A percentile compares a stretch with the other conserved stretches of the same genome.
phyloP scores from a whole-genome alignment of 495 filamentous ascomycete species.

The Halenospora varia region DNA sequence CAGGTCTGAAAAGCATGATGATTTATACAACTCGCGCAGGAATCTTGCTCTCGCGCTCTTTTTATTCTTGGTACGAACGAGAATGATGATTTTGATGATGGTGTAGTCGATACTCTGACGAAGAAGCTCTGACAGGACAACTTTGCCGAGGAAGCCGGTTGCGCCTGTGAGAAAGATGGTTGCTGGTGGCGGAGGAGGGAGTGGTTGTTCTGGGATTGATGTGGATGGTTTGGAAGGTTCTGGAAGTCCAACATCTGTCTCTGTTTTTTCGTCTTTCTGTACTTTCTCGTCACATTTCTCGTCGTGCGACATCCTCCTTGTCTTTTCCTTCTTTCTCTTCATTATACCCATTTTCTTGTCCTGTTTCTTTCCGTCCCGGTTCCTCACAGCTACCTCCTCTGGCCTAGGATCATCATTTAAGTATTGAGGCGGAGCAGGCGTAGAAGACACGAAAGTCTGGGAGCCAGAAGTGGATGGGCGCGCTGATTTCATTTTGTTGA shows the following conservation, averaged over 20 bases:
- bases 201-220: background rate
- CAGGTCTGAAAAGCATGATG: conserved; percentile 1
- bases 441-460: background rate
- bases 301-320: too few species aligned
- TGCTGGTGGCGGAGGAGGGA: background rate
- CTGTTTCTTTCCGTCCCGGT: too few species aligned
- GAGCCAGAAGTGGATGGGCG: background rate
- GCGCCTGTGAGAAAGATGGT: conserved; percentile 7
- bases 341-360: too few species aligned
- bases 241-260: background rate
- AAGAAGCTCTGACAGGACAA: conserved; percentile 12
- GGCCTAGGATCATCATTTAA: too few species aligned
- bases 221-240: background rate
- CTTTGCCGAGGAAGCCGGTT: conserved; percentile 15
- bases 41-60: background rate
- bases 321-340: too few species aligned
- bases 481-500: background rate
- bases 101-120: background rate
- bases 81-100: conserved; percentile 3
- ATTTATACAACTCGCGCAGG: background rate
- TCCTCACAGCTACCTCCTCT: too few species aligned
- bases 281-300: background rate
- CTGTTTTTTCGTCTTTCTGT: background rate
- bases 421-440: background rate
- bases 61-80: background rate